phyloP scores from a whole-genome alignment of 192 early-diverging fungal genomes.

The Backusella liffmaniae region DNA sequence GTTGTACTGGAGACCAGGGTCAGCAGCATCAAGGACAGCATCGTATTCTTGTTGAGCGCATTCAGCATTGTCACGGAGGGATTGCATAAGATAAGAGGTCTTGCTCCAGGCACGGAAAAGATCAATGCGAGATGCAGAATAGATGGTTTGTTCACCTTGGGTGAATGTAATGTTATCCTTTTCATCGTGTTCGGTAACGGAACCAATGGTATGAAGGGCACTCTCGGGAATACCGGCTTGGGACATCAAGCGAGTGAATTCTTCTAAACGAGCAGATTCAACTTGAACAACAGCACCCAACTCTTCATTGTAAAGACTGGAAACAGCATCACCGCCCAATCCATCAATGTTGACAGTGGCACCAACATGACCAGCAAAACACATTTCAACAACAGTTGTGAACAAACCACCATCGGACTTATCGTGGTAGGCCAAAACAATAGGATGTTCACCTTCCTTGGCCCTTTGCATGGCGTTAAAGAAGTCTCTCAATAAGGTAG shows the following conservation, averaged over 20 bases:
- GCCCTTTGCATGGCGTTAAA: conserved; percentile 69
- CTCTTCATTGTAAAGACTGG: conserved; percentile 94
- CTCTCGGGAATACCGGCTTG: conserved; percentile 53
- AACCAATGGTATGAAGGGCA: conserved; percentile 57
- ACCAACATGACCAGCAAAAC: conserved; percentile 92
- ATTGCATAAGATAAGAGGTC: conserved; percentile 91
- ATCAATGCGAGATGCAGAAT: conserved; percentile 56
- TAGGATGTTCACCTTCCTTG: conserved; percentile 38
- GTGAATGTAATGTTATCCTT: conserved; percentile 56
- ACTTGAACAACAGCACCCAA: conserved; percentile 97
- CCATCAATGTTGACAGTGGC: conserved; percentile 64
- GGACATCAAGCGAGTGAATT: conserved; percentile 49
- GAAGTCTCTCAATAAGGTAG: conserved; percentile 67
- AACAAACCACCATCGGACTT: conserved; percentile 98
- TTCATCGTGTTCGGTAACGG: conserved; percentile 52
- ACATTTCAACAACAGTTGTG: conserved; percentile 92
- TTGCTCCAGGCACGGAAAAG: conserved; percentile 87
- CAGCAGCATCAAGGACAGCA: conserved; percentile 59
- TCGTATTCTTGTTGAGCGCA: conserved; percentile 87
- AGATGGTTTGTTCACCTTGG: conserved; percentile 43
- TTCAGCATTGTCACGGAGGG: conserved; percentile 83
- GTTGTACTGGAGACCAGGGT: conserved; percentile 77
- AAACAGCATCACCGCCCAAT: conserved; percentile 48
- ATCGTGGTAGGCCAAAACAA: conserved; percentile 95
- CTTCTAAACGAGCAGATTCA: conserved; percentile 51